Conservation (phyloP, 441 rosid species). For the Syzygium syzygioides region DNA sequence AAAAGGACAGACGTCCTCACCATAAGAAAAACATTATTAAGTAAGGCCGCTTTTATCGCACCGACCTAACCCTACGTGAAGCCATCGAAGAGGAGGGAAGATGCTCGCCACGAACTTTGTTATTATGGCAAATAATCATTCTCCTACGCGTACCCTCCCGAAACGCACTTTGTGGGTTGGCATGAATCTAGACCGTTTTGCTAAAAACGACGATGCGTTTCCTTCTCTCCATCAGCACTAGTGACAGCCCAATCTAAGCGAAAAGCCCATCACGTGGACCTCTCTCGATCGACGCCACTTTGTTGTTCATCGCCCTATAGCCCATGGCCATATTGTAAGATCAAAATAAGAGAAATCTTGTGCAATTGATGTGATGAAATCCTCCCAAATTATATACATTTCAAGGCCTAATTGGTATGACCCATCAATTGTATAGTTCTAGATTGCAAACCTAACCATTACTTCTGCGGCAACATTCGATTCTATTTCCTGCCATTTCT, state of each 20-base stretch:
- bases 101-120: background rate
- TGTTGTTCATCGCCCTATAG: background rate
- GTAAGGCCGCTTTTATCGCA: background rate
- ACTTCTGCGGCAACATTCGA: too few relatives aligned
- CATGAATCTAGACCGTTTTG: background rate
- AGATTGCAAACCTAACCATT: background rate
- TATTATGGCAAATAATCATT: background rate
- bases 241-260: background rate
- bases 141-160: background rate
- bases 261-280: background rate
- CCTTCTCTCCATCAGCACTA: background rate
- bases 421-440: background rate
- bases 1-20: accelerated
- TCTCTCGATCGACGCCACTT: background rate
- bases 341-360: background rate
- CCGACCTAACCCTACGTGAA: background rate
- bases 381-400: background rate
- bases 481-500: background rate
- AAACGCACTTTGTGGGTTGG: too few relatives aligned
- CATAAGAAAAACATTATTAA: background rate
- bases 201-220: background rate
- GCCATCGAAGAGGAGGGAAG: background rate
- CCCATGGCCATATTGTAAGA: background rate
- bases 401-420: background rate
- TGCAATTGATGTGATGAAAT: background rate